Base-by-base conservation (phyloP, 345 rosid genomes). In the Chamaenerion angustifolium region DNA sequence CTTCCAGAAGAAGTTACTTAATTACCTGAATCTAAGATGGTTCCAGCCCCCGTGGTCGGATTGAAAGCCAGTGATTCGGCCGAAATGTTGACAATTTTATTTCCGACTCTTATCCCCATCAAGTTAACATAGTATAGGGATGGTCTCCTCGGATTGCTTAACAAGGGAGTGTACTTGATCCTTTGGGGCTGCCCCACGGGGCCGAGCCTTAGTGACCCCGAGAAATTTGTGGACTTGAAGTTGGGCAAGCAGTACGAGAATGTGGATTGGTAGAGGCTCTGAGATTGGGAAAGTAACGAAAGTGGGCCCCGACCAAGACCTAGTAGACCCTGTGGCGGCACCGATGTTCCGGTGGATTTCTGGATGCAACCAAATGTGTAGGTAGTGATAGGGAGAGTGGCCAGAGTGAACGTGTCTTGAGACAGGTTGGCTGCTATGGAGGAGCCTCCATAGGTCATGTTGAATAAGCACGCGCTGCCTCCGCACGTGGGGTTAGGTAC, bases 11-110 rank as follows among this genome's bases (percentile, higher is more conserved):
- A n/a, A n/a, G n/a, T n/a, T n/a, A n/a, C n/a, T n/a, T n/a, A n/a
- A n/a, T n/a, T 71, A 84, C 98, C 98, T 1, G 98, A 87, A 75
- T 92, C 98, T 55, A 92, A 52, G 68, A 87, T 71, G 63, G 98
- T 92, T 13, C 96, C 98, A 0, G 94, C 85, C 6, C 98, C 96
- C 0, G 85, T 76, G 27, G 76, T 41, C 11, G 88, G 78, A 60
- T 87, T 64, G 66, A 87, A 92, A 19, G 81, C 95, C 11, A 88
- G 46, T 45, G 90, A 82, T 57, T 16, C 55, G 4, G 84, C 50
- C 13, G 95, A 95, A 41, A 92, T 80, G 44, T 77, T 82, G 16
- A 92, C 85, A 48, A 76, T 55, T 57, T 45, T 84, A 23, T 74
- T 69, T 0, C 98, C 98, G 16, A 92, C 94, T 15, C 81, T 70